Evolutionary conservation across 1,139 yeast genomes (phyloP), one percentile per base, ranked within the genome.

Genomic region (Kodamaea sp.): DNA sequence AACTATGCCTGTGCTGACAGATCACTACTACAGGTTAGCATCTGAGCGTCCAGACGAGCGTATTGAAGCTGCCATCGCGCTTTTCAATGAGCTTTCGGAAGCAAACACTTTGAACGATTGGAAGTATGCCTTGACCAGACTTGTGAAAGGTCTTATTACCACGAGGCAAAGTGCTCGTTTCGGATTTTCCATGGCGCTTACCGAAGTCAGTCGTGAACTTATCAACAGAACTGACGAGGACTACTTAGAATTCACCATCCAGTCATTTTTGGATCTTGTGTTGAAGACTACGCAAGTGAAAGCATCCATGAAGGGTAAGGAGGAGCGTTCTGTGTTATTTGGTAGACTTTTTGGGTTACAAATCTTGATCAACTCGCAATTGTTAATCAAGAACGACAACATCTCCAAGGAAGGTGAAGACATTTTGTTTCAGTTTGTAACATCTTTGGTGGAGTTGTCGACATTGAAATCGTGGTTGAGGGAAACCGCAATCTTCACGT

Each of bases 321-420:
- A 88, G 51, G 87, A 83, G 54, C 71, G 97, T 42, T 83, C 92
- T 1, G 69, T 78, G 10, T 63, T 86, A 21, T 88, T 92, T 65
- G 98, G 97, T 5, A 75, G 80, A 47, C 66, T 92, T 35, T 90
- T 92, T 58, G 97, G 96, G 0, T 66, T 87, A 22, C 94, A 90
- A 55, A 78, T 87, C 1, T 55, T 90, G 35, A 66, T 84, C 28
- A 83, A 83, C 46, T 78, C 85, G 4, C 59, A 60, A 18, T 55
- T 80, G 2, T 66, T 83, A 37, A 51, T 59, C 22, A 46, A 47
- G 8, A 34, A 43, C n/a, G 51, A 57, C 22, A 38, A 57, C 8
- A 40, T 55, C 5, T 43, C 59, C 29, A 35, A 57, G 29, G 23
- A 48, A 25, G 65, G 61, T 1, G 47, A 50, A 1, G 65, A 61